These are phyloP conservation scores for Talaromyces sp. DNA, from an alignment of 2,329 filamentous ascomycete genomes.

Conservation along the genomic window DNA sequence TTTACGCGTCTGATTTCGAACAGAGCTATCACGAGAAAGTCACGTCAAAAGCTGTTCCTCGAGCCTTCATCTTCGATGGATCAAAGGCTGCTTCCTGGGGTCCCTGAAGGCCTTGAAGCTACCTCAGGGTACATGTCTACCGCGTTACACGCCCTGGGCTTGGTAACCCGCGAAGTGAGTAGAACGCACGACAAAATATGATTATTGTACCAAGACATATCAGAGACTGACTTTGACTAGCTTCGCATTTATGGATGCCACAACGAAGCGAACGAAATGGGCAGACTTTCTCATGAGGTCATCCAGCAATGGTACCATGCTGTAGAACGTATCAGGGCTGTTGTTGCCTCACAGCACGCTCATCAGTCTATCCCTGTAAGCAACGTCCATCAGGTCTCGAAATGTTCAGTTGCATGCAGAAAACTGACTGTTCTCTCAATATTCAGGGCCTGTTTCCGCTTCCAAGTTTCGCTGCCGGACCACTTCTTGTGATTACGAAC, in stretches of 20 bases:
- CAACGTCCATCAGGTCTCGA: background rate
- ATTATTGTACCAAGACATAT: background rate
- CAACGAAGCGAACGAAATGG: slow-evolving; percentile 25
- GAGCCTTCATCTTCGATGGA: background rate
- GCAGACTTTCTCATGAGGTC: slow-evolving; percentile 24
- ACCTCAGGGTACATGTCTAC: background rate
- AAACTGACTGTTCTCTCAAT: background rate
- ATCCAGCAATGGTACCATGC: slow-evolving; percentile 24
- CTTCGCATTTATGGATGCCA: slow-evolving; percentile 3
- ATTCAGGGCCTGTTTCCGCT: background rate
- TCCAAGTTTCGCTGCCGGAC: background rate
- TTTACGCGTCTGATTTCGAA: background rate
- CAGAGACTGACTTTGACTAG: slow-evolving; percentile 9
- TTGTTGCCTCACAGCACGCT: background rate
- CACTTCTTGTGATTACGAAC: background rate
- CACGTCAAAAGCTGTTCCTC: background rate
- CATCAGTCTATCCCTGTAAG: background rate
- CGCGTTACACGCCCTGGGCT: background rate
- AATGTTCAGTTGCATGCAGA: background rate
- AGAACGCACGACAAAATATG: background rate
- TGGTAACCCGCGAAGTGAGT: background rate
- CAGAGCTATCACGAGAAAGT: background rate
- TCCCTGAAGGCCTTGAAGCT: background rate
- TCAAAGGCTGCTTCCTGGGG: background rate
- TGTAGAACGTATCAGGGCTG: slow-evolving; percentile 21